Base-by-base conservation (phyloP, 495 filamentous ascomycete genomes). In the Xylaria venustula region DNA sequence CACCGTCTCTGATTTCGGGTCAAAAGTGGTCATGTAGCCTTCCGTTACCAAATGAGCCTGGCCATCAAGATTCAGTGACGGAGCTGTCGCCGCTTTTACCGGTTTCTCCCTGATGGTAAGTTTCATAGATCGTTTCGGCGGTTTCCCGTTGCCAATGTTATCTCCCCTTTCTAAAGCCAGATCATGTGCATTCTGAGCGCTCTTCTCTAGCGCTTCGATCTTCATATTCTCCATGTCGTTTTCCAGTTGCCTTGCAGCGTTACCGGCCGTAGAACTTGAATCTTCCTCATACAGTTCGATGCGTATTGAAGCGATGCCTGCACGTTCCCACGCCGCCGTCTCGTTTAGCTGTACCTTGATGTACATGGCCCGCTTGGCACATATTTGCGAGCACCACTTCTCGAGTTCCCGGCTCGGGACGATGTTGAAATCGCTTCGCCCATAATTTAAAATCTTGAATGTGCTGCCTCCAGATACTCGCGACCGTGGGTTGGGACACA, bases 351-450 rank as follows among this genome's bases (percentile, higher is more conserved):
- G 94, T 40, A 93, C 88, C 64, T 90, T 88, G 60, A 98, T 78
- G 73, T 90, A 95, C 64, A 96, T 76, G 17, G 90, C 92, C 37
- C 88, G 80, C 63, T 86, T 81, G 1, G 87, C 89, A 79, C 94
- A 98, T 17, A 77, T 78, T 45, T 89, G 83, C 0, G 86, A 89
- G 70, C 94, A 98, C 91, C 95, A 98, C 68, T 88, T 87, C 73
- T 95, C 91, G 9, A 93, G 65, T 65, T 88, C 83, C 54, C 85
- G 83, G 8, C 77, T 81, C 11, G 88, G 83, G 22, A 82, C 76
- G 58, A 79, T 78, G 61, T 82, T 81, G 72, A 84, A 76, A 53
- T 81, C 75, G 36, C 75, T 68, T 44, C 81, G 75, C 20, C 80
- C 79, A 65, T 73, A 78, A 52, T 70, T 62, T 48, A 78, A 26